Base-by-base conservation (phyloP, 2,329 filamentous ascomycete genomes). In the Curvularia eragrostidis region DNA sequence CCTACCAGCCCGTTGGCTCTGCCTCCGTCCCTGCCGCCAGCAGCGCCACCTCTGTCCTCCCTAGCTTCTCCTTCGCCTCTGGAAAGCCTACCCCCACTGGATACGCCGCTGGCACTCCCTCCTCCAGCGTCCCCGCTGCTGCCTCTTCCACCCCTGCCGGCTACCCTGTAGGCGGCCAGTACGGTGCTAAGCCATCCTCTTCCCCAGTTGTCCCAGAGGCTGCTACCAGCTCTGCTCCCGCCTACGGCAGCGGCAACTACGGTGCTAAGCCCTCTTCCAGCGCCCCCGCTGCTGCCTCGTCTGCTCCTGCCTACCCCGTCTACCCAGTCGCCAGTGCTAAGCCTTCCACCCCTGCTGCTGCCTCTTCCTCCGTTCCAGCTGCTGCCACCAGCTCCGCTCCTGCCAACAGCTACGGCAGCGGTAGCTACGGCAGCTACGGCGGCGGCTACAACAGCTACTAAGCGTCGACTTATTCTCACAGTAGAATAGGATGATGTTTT, bases 401-500 rank as follows among this genome's bases (percentile, higher is more conserved):
- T 52, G 58, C 48, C 30, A 46, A 32, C 28, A 52, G 34, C 8
- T 32, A 62, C 62, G 48, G 57, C 48, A 38, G 51, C 41, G 41
- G 30, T n/a, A n/a, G n/a, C n/a, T n/a, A n/a, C 58, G 60, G 60
- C 50, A 56, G 59, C 47, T 68, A 64, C 56, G 65, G 59, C 34
- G 58, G 56, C 38, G 61, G 64, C 34, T 67, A 67, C 63, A 62
- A 63, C 62, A 65, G 63, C 51, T 66, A 70, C 61, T 70, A 69
- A 67, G 56, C 61, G 56, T 54, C 57, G 43, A 32, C 23, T 32
- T 28, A n/a, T 30, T 42, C 34, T 19, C 49, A 50, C 48, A 54
- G 44, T 63, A 63, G 62, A 58, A 63, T 52, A 66, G 58, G 51
- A 64, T 65, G 48, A 53, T 54, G 59, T 60, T 65, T 44, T 61